Evolutionary conservation across 2,329 filamentous ascomycete genomes (phyloP), one percentile per base, ranked within the genome.

Genomic region (Penicillium corylophilum): DNA sequence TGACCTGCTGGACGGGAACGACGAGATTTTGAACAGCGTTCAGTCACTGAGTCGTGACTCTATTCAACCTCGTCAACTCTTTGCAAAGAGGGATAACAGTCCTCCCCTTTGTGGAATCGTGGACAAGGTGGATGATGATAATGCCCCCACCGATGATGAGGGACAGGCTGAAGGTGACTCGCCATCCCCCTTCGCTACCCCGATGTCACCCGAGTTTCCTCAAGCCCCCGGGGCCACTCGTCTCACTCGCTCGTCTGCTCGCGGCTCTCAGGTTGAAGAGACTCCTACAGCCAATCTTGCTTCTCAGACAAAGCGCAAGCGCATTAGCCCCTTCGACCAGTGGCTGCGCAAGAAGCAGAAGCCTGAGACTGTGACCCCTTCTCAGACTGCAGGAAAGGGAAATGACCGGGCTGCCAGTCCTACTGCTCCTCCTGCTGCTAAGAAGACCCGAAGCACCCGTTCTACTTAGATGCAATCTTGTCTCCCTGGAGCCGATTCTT

Each of bases 21-120:
- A 61, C 4, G 59, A 61, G 18, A 50, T 66, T 8, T 44, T 65
- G 24, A 62, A 64, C 35, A 61, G 55, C n/a, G 51, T 70, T 29
- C 77, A 78, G 22, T 80, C 78, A 12, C 67, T 86, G 41, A 83
- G 79, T 29, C 80, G 82, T 57, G 80, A 81, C 10, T 75, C 77
- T 1, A 77, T 85, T 66, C 81, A 82, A 61, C 83, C 83, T 4
- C 81, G 81, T 44, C 72, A 82, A n/a, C 76, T 86, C 3, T 86
- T 84, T 68, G 75, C 79, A 16, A 75, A 78, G 22, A 75, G 62
- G 82, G 83, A 66, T 79, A 77, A 1, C 62, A 75, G 16, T 20
- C 35, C 35, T 10, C 35, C 35, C 20, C 35, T 38, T 9, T 16
- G 18, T 13, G 35, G 9, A n/a, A 16, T 18, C 18, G 31, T 18